A percentile compares a stretch with the other conserved stretches of the same genome.
phyloP scores from a whole-genome alignment of 192 early-diverging fungal genomes.

The Lobosporangium transversale region DNA sequence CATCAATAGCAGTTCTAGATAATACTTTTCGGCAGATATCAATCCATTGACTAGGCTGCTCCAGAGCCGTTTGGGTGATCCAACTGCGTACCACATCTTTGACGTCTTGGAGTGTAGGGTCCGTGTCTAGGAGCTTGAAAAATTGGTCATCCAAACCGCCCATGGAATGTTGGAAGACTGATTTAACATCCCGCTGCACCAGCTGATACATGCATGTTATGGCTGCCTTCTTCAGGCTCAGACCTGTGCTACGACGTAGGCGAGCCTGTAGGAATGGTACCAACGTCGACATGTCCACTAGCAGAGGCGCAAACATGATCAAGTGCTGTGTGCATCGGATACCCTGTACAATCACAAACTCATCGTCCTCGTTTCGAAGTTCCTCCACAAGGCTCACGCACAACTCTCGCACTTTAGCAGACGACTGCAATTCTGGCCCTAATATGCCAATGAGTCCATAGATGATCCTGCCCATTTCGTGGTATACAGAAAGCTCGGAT shows the following conservation, averaged over 20 bases:
- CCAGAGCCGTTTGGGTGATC: conserved; percentile 67
- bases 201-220: conserved; percentile 90
- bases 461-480: conserved; percentile 87
- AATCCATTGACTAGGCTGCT: conserved; percentile 84
- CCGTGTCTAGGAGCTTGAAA: conserved; percentile 82
- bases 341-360: conserved; percentile 82
- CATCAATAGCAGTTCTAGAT: conserved; percentile 67
- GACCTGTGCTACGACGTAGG: conserved; percentile 63
- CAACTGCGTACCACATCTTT: conserved; percentile 69
- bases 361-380: conserved; percentile 79
- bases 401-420: conserved; percentile 76
- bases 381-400: conserved; percentile 84
- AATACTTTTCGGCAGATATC: conserved; percentile 83
- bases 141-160: conserved; percentile 80
- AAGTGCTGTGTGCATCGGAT: conserved; percentile 89
- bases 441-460: conserved; percentile 88
- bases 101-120: conserved; percentile 68
- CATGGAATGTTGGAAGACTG: conserved; percentile 71
- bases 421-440: conserved; percentile 90
- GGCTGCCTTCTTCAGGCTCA: conserved; percentile 75
- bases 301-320: conserved; percentile 86
- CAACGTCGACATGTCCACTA: conserved; percentile 71
- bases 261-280: conserved; percentile 83
- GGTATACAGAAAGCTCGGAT: conserved; percentile 67
- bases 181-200: conserved; percentile 76